Percentiles rank a stretch among this genome's conserved stretches.
Conservation (phyloP, 495 filamentous ascomycete species). For the Halenospora varia region DNA sequence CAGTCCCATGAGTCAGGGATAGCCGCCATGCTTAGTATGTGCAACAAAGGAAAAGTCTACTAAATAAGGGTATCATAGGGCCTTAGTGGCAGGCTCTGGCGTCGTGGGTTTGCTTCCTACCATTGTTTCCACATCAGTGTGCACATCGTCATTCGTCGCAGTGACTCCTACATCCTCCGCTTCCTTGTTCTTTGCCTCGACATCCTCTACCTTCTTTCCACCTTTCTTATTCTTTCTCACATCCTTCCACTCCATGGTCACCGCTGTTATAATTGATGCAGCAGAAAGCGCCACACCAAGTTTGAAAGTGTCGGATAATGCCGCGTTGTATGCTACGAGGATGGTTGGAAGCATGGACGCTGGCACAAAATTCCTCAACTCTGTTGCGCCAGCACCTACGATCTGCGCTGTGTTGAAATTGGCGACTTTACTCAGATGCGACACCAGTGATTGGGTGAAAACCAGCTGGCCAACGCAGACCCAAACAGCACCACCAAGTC, state of each 20-base stretch:
- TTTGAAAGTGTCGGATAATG: constrained; percentile 25
- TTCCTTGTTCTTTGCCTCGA: neutral
- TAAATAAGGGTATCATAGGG: neutral
- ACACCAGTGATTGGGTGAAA: constrained; percentile 51
- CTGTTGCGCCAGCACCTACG: constrained; percentile 46
- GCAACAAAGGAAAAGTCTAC: neutral
- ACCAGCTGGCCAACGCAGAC: constrained; percentile 57
- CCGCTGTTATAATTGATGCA: constrained; percentile 6
- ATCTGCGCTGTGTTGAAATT: constrained; percentile 41
- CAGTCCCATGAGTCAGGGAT: neutral
- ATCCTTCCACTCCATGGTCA: constrained; percentile 24
- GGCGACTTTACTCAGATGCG: constrained; percentile 39
- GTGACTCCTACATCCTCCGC: neutral
- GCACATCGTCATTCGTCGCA: neutral
- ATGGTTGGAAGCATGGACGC: constrained; percentile 14
- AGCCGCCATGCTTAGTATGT: too few relatives aligned
- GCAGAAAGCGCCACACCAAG: constrained; percentile 17
- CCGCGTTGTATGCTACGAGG: constrained; percentile 28
- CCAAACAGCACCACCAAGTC: constrained; percentile 60
- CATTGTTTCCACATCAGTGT: neutral
- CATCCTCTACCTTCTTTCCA: neutral
- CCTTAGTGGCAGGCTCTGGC: neutral
- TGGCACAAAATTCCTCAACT: constrained; percentile 21
- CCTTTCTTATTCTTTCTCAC: constrained; percentile 17
- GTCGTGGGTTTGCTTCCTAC: neutral